These are phyloP conservation scores for Saccharomyces pastorianus DNA, from an alignment of 1,139 yeast genomes.

Conservation along the genomic window DNA sequence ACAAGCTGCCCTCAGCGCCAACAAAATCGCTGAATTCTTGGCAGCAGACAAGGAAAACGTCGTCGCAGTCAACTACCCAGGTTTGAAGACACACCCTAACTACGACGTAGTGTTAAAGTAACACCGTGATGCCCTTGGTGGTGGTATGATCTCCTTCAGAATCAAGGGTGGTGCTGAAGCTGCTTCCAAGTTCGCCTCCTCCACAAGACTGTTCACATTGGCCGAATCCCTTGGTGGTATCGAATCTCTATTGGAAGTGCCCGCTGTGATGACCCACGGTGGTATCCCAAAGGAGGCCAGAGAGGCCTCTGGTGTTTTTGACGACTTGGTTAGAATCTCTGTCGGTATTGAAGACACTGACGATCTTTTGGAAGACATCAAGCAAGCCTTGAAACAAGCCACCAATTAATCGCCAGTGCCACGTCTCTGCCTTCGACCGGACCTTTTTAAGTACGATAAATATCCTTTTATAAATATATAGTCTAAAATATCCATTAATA, in stretches of 20 bases:
- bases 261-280: slow-evolving; percentile 90
- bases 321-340: slow-evolving; percentile 72
- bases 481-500: not conserved
- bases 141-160: slow-evolving; percentile 88
- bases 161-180: slow-evolving; percentile 73
- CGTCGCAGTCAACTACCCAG: slow-evolving; percentile 72
- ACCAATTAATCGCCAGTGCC: slow-evolving; percentile 7
- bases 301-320: slow-evolving; percentile 74
- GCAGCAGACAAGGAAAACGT: slow-evolving; percentile 39
- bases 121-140: slow-evolving; percentile 81
- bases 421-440: not conserved
- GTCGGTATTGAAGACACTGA: slow-evolving; percentile 84
- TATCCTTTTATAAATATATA: not conserved
- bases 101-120: slow-evolving; percentile 59
- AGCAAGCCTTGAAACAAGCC: slow-evolving; percentile 52
- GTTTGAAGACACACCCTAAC: slow-evolving; percentile 58
- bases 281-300: slow-evolving; percentile 79
- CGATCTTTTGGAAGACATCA: slow-evolving; percentile 66
- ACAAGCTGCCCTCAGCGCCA: slow-evolving; percentile 61
- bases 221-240: slow-evolving; percentile 91
- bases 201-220: slow-evolving; percentile 69
- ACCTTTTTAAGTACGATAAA: not conserved
- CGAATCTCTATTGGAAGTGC: slow-evolving; percentile 80
- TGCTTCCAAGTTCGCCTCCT: slow-evolving; percentile 65
- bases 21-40: slow-evolving; percentile 63